Conservation (phyloP, 2,329 filamentous ascomycete genomes). For the Daldinia sp. region DNA sequence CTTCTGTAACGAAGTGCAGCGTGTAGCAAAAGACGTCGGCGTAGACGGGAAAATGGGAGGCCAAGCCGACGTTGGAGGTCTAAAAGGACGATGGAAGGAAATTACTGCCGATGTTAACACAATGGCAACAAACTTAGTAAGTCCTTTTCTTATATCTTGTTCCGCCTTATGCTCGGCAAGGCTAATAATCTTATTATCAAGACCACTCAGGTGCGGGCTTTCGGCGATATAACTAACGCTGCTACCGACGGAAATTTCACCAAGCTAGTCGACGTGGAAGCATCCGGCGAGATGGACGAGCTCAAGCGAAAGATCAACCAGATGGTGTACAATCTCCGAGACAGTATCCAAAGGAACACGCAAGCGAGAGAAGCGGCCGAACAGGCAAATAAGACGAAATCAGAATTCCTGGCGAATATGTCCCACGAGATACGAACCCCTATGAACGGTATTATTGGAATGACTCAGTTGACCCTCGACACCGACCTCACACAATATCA, state of each 20-base stretch:
- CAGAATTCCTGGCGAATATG: constrained; percentile 98
- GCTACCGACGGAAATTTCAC: constrained; percentile 98
- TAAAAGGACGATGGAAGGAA: constrained; percentile 96
- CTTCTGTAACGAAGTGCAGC: constrained; percentile 95
- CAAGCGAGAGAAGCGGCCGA: constrained; percentile 96
- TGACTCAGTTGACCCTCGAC: constrained; percentile 96
- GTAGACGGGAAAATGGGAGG: constrained; percentile 99
- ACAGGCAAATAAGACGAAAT: constrained; percentile 97
- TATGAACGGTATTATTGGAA: constrained; percentile 97
- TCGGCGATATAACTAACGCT: constrained; percentile 98
- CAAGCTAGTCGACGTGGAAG: constrained; percentile 95
- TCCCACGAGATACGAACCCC: constrained; percentile 97
- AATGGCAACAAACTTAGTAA: constrained; percentile 78
- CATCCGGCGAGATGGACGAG: constrained; percentile 98
- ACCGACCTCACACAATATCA: constrained; percentile 95
- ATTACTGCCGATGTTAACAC: constrained; percentile 98
- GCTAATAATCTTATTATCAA: constrained; percentile 52
- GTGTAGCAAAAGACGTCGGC: constrained; percentile 95
- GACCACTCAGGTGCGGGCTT: constrained; percentile 96
- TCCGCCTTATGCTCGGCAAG: background rate
- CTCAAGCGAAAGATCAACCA: constrained; percentile 99
- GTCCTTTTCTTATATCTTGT: constrained; percentile 42
- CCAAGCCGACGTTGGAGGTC: constrained; percentile 92
- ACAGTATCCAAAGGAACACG: constrained; percentile 97
- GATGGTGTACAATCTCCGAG: constrained; percentile 96